These are phyloP conservation scores for Nannochloropsis gaditana DNA, from an alignment of 108 stramenopile genomes.

Conservation along the genomic window DNA sequence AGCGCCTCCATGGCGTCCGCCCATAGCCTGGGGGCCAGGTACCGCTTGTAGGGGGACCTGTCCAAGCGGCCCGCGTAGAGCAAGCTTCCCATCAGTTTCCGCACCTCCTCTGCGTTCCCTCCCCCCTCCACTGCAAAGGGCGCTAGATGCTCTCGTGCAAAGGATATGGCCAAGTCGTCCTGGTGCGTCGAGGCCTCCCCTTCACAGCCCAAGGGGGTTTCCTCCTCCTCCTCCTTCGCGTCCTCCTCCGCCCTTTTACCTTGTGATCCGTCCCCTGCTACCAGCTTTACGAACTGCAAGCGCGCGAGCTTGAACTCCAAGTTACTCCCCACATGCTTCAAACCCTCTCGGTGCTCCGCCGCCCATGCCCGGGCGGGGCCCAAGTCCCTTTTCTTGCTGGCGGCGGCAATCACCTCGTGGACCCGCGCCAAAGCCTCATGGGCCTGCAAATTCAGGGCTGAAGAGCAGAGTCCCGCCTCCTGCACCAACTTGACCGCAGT, in stretches of 20 bases:
- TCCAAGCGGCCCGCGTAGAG: neutral
- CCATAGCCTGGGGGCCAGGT: neutral
- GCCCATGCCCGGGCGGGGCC: neutral
- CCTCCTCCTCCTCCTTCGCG: neutral
- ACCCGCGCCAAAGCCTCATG: conserved; percentile 10
- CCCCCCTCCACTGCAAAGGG: neutral
- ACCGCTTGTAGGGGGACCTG: neutral
- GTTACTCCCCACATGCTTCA: neutral
- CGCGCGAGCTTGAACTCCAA: neutral
- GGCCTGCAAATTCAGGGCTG: neutral
- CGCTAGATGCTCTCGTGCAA: neutral
- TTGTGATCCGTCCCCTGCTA: neutral
- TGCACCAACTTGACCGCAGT: neutral
- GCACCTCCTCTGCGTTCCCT: neutral
- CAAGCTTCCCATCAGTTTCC: conserved; percentile 16
- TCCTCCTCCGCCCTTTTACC: neutral
- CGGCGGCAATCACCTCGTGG: neutral
- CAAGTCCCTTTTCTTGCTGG: neutral
- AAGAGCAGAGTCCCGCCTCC: neutral
- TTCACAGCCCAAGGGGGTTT: neutral
- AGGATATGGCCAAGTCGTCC: neutral
- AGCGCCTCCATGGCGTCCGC: conserved; percentile 4
- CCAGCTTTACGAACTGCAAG: neutral
- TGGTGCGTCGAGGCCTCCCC: neutral
- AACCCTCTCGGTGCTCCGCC: neutral